A percentile compares a stretch with the other conserved stretches of the same genome.
Conservation (phyloP, 2,329 filamentous ascomycete species). For the Achaetomium macrosporum region DNA sequence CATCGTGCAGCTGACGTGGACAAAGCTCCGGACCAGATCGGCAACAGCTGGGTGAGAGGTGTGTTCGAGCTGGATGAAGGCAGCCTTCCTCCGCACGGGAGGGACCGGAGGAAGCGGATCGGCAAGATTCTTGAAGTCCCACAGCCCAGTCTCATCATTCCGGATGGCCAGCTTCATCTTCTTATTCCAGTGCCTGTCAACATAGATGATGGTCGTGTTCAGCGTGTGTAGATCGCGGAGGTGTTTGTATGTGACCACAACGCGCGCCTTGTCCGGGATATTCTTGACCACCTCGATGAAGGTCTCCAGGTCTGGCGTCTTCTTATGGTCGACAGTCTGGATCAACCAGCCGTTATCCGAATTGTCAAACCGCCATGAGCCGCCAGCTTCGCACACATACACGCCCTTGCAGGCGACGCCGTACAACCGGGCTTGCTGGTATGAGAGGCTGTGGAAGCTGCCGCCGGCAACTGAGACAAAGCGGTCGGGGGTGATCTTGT, state of each 20-base stretch:
- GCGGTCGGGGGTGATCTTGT: slow-evolving; percentile 89
- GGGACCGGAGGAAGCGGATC: slow-evolving; percentile 71
- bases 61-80: slow-evolving; percentile 88
- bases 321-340: slow-evolving; percentile 85
- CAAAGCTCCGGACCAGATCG: slow-evolving; percentile 89
- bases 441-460: slow-evolving; percentile 93
- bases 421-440: slow-evolving; percentile 94
- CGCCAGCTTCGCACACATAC: slow-evolving; percentile 89
- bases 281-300: slow-evolving; percentile 88
- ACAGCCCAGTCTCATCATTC: slow-evolving; percentile 83
- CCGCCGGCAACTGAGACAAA: slow-evolving; percentile 92
- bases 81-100: slow-evolving; percentile 69
- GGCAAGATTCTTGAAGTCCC: slow-evolving; percentile 87
- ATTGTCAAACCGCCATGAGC: slow-evolving; percentile 91
- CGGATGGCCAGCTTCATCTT: slow-evolving; percentile 91
- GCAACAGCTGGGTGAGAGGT: slow-evolving; percentile 85
- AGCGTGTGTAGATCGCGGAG: slow-evolving; percentile 90
- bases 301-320: slow-evolving; percentile 76
- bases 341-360: slow-evolving; percentile 90
- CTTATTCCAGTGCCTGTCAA: slow-evolving; percentile 92
- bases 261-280: slow-evolving; percentile 75
- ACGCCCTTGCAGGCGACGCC: slow-evolving; percentile 89
- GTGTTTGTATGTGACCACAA: slow-evolving; percentile 94
- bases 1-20: slow-evolving; percentile 87
- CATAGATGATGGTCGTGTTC: slow-evolving; percentile 84